phyloP scores from a whole-genome alignment of 805 yeast genomes.

The Hanseniaspora jakobsenii region DNA sequence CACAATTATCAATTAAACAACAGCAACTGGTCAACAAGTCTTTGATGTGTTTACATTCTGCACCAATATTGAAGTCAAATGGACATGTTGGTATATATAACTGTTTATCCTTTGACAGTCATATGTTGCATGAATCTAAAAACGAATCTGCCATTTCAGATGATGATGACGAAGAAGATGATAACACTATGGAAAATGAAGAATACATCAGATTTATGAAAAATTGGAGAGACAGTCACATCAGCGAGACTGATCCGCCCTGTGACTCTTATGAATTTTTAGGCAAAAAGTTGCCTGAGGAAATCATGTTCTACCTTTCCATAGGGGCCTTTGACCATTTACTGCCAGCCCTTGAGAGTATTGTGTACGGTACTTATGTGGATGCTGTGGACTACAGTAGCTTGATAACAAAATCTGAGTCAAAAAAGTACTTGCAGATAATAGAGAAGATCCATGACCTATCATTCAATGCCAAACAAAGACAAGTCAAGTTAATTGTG shows the following conservation, averaged over 20 bases:
- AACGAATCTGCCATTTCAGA: constrained; percentile 1
- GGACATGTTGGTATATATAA: constrained; percentile 1
- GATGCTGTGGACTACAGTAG: neutral
- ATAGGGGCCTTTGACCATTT: constrained; percentile 46
- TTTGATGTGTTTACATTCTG: constrained; percentile 1
- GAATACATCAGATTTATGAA: neutral
- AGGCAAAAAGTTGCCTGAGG: constrained; percentile 78
- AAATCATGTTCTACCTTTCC: constrained; percentile 67
- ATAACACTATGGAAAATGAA: no score
- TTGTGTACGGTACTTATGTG: constrained; percentile 6
- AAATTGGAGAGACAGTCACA: neutral
- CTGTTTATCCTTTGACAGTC: neutral
- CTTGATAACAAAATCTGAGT: neutral
- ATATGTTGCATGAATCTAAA: neutral
- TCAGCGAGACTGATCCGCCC: constrained; percentile 4
- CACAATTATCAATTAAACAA: constrained; percentile 3
- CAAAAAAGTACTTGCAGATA: neutral
- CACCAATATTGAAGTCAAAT: neutral
- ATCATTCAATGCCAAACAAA: neutral
- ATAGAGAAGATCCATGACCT: no score
- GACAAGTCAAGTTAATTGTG: constrained; percentile 6
- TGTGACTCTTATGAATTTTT: constrained; percentile 64
- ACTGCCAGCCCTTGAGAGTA: constrained; percentile 1
- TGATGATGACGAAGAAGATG: constrained; percentile 10
- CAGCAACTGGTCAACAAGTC: constrained; percentile 8